phyloP scores from a whole-genome alignment of 164 flowering plant species.

The Santalum album region DNA sequence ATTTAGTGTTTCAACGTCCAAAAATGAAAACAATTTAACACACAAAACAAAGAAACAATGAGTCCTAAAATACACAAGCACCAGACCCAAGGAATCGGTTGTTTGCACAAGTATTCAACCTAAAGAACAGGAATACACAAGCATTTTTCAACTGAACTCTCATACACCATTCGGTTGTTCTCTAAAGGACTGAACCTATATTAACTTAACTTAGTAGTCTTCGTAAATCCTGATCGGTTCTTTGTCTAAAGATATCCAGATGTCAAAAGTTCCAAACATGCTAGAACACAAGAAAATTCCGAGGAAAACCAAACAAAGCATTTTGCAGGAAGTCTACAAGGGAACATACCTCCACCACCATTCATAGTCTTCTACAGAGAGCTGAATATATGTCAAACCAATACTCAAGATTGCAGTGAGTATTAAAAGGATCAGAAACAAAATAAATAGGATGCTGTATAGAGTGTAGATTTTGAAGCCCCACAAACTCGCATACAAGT shows the following conservation, averaged over 20 bases:
- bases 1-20: too few species aligned
- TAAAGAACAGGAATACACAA: too few species aligned
- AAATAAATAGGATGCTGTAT: slow-evolving; percentile 39
- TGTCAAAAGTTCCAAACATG: background rate
- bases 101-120: too few species aligned
- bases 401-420: slow-evolving; percentile 49
- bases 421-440: slow-evolving; percentile 46
- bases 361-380: slow-evolving; percentile 60
- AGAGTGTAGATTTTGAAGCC: slow-evolving; percentile 53
- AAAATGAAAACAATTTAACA: too few species aligned
- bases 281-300: background rate
- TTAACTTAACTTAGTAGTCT: too few species aligned
- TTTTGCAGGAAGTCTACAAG: background rate
- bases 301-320: background rate
- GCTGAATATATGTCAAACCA: slow-evolving; percentile 69
- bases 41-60: too few species aligned
- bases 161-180: too few species aligned
- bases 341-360: slow-evolving; percentile 93
- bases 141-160: too few species aligned
- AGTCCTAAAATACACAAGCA: too few species aligned
- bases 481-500: slow-evolving; percentile 62
- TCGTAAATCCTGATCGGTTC: background rate
- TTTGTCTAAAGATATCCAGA: background rate
- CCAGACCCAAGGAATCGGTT: too few species aligned
- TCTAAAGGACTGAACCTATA: too few species aligned